Base-by-base conservation (phyloP, 176 grass and related monocot genomes). In the Carex pumila region DNA sequence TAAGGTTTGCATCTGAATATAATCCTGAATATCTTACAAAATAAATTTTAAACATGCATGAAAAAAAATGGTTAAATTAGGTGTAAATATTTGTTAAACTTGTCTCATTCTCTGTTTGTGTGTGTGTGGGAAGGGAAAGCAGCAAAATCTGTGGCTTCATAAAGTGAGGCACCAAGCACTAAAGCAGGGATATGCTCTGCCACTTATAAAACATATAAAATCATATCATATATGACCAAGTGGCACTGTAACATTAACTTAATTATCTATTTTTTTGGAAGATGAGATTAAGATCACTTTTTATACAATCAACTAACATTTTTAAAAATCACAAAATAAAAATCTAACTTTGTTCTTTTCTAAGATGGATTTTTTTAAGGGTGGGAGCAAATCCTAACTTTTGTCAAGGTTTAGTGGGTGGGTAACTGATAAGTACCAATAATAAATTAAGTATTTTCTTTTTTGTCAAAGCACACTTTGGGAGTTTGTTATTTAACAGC, bases 111-210 rank as follows among this genome's bases (percentile, higher is more conserved):
- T 39, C 5, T 80, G 55, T 80, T 60, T 60, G 77, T 80, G 30
- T 60, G 1, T 80, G 56, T 80, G 37, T 34, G 7, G 53, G 12
- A 74, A 45, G 11, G 12, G 30, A 65, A 65, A 41, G 15, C 22
- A 31, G 37, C 29, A 37, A 61, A 74, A 61, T 21, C 34, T 61
- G 13, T 57, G 77, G 77, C 29, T 80, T 61, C 78, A 80, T 61
- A 80, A 80, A 61, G 55, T 4, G 31, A 80, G 78, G 78, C 78
- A 80, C 3, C 8, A 41, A 62, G 56, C 78, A 80, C 15, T 22
- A 80, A 80, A 62, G 55, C 31, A 61, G 56, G 12, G 25, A 39
- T 61, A 80, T 80, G 7, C 18, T 80, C 58, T 62, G 78, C 55
- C 55, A 80, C n/a, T 36, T 61, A 37, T 39, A 52, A 2, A 29